phyloP scores from a whole-genome alignment of 345 rosid species.

The Aethionema arabicum region DNA sequence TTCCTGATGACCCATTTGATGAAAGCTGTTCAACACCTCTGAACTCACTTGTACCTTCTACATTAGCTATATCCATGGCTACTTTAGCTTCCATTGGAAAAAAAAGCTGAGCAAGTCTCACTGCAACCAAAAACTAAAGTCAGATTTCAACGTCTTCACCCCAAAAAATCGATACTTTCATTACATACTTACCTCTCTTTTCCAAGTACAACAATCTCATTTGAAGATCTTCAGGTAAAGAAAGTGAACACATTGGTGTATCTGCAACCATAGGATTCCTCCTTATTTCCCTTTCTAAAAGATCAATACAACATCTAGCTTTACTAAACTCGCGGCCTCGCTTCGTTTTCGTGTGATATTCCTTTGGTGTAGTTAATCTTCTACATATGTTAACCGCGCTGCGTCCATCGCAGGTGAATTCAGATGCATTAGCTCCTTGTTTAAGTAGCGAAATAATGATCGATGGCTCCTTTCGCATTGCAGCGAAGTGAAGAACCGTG shows the following conservation, averaged over 20 bases:
- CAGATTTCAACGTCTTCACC: too few relatives aligned
- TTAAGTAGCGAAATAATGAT: conserved; percentile 66
- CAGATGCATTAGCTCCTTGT: conserved; percentile 77
- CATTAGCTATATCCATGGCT: conserved; percentile 87
- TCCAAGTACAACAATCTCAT: conserved; percentile 88
- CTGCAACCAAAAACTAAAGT: conserved; percentile 32
- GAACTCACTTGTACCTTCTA: conserved; percentile 67
- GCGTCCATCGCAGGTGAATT: conserved; percentile 69
- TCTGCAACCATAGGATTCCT: conserved; percentile 66
- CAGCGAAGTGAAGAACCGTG: conserved; percentile 92
- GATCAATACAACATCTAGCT: conserved; percentile 72
- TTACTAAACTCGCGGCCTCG: conserved; percentile 82
- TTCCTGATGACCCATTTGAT: conserved; percentile 58
- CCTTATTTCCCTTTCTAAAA: conserved; percentile 85
- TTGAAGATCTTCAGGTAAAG: conserved; percentile 71
- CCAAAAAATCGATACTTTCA: too few relatives aligned
- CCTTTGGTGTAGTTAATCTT: conserved; percentile 85
- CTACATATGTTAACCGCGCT: conserved; percentile 79
- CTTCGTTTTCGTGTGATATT: conserved; percentile 64
- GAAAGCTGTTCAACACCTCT: conserved; percentile 50
- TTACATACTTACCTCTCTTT: conserved; percentile 68
- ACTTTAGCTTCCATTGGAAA: conserved; percentile 94
- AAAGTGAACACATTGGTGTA: conserved; percentile 45
- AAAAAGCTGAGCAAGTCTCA: conserved; percentile 84
- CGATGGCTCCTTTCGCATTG: conserved; percentile 81